phyloP scores from a whole-genome alignment of 164 flowering plant genomes.

The Macadamia tetraphylla region DNA sequence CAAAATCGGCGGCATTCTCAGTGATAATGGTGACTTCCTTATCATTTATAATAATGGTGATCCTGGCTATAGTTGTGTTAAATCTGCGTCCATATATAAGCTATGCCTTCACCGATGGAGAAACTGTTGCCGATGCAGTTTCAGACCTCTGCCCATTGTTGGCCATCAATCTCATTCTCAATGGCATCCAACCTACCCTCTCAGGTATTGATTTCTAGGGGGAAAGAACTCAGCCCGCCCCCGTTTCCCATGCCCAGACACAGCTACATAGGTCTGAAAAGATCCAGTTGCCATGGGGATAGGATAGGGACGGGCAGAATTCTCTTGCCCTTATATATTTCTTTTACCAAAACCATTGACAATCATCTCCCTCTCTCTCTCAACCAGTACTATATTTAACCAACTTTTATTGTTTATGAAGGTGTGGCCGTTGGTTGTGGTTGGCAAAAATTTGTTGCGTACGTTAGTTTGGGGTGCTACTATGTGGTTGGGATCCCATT shows the following conservation, averaged over 20 bases:
- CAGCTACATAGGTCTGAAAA: no score
- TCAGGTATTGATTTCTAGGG: constrained; percentile 4
- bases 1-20: constrained; percentile 7
- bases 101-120: constrained; percentile 2
- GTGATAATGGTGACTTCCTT: constrained; percentile 1
- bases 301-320: no score
- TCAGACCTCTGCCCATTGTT: background rate
- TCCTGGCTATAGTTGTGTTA: background rate
- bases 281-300: no score
- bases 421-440: constrained; percentile 37
- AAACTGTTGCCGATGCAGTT: constrained; percentile 5
- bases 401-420: constrained; percentile 1
- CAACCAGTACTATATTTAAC: background rate
- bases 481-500: constrained; percentile 23
- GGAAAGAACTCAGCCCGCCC: no score
- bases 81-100: constrained; percentile 1
- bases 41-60: background rate
- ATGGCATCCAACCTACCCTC: constrained; percentile 12
- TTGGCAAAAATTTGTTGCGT: constrained; percentile 27
- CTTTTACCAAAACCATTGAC: background rate
- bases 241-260: no score
- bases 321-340: no score
- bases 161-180: background rate
- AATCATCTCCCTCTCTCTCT: background rate
- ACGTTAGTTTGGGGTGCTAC: constrained; percentile 21